These are phyloP conservation scores for Xylaria acuta DNA, from an alignment of 495 filamentous ascomycete species.

Conservation along the genomic window DNA sequence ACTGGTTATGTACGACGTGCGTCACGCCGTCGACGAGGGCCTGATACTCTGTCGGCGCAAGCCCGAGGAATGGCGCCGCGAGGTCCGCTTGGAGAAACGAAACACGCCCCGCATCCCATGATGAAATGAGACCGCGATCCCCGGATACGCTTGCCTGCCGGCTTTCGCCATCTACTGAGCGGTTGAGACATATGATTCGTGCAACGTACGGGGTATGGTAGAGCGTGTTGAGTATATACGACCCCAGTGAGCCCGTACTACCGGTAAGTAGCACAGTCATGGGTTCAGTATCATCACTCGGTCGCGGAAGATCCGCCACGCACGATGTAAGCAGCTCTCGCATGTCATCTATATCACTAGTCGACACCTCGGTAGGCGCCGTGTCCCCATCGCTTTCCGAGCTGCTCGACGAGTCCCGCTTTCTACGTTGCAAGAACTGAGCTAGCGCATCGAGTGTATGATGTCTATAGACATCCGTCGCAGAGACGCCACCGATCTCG, in stretches of 20 bases:
- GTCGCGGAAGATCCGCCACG: background rate
- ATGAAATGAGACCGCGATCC: background rate
- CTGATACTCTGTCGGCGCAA: slow-evolving; percentile 25
- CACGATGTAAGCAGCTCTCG: background rate
- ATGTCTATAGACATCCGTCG: background rate
- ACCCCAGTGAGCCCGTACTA: background rate
- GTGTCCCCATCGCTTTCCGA: background rate
- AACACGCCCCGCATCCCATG: background rate
- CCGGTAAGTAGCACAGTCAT: background rate
- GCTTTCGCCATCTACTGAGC: background rate
- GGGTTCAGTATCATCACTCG: background rate
- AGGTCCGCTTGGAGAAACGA: background rate
- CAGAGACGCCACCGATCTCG: background rate
- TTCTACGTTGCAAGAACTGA: slow-evolving; percentile 8
- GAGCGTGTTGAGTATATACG: background rate
- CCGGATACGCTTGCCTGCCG: background rate
- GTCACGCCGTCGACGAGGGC: slow-evolving; percentile 24
- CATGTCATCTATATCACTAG: background rate
- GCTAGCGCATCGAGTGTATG: slow-evolving; percentile 27
- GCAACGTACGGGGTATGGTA: background rate
- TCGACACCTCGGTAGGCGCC: background rate
- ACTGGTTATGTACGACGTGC: slow-evolving; percentile 41
- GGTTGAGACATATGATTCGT: background rate
- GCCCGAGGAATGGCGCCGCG: background rate
- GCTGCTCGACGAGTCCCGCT: background rate